Evolutionary conservation across 2,329 filamentous ascomycete species (phyloP).

Genomic region (Penicillium sp.): DNA sequence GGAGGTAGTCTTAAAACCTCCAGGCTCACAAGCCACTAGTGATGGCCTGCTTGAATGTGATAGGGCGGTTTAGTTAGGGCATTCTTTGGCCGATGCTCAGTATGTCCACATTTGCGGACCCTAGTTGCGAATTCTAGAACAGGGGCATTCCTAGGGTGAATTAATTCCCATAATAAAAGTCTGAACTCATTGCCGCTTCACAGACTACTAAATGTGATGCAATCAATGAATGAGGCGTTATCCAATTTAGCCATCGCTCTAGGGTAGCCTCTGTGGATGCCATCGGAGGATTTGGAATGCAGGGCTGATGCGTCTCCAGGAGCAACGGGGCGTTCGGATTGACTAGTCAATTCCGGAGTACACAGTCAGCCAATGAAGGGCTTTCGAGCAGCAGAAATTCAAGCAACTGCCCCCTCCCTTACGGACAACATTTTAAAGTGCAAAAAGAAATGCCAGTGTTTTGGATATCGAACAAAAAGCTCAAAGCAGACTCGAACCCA

Average conservation of each 20-base stretch:
- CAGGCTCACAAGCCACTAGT: neutral
- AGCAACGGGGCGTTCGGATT: conserved; percentile 14
- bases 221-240: neutral
- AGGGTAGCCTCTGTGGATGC: conserved; percentile 15
- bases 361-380: conserved; percentile 12
- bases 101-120: neutral
- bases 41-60: neutral
- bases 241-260: neutral
- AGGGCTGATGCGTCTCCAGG: conserved; percentile 8
- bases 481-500: conserved; percentile 1
- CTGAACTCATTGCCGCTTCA: neutral
- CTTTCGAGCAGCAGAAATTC: conserved; percentile 1
- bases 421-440: conserved; percentile 16
- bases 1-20: too few species aligned
- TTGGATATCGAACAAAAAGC: conserved; percentile 1
- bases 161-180: neutral
- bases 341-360: conserved; percentile 14
- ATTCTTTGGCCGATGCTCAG: neutral
- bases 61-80: neutral
- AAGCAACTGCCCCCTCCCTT: conserved; percentile 12
- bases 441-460: conserved; percentile 15
- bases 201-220: neutral
- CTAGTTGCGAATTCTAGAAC: neutral
- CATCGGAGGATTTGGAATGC: conserved; percentile 16
- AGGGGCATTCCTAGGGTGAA: neutral